Evolutionary conservation across 345 rosid genomes (phyloP).

Genomic region (Brassica napus): DNA sequence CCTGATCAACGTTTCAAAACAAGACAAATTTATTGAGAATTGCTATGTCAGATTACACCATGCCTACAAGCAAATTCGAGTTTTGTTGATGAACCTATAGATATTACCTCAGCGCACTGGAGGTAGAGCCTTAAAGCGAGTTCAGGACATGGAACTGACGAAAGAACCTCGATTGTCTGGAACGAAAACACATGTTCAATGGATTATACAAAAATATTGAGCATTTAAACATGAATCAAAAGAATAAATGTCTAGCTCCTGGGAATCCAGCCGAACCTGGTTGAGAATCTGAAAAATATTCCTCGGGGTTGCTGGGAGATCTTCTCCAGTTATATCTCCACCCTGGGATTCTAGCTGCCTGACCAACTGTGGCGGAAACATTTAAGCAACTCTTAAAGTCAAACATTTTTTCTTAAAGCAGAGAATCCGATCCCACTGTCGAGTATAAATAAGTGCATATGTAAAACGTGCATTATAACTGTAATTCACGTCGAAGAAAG

Average conservation of each 20-base stretch:
- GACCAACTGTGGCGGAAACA: constrained; percentile 58
- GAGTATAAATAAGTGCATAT: background rate
- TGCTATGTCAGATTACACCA: constrained; percentile 9
- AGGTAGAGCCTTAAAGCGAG: constrained; percentile 76
- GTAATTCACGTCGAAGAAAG: background rate
- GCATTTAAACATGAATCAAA: background rate
- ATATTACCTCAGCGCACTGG: constrained; percentile 85
- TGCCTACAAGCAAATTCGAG: background rate
- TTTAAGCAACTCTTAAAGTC: constrained; percentile 11
- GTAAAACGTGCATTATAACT: background rate
- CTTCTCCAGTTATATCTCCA: constrained; percentile 68
- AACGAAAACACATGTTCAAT: constrained; percentile 9
- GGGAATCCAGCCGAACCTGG: constrained; percentile 51
- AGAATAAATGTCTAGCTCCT: background rate
- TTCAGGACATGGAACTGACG: constrained; percentile 74
- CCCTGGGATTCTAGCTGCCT: constrained; percentile 66
- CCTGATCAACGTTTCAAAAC: constrained; percentile 49
- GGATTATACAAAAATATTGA: background rate
- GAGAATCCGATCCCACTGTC: background rate
- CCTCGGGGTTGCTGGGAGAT: constrained; percentile 61
- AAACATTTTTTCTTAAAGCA: constrained; percentile 12
- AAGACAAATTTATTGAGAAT: background rate
- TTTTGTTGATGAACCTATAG: background rate
- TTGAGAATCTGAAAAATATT: constrained; percentile 70
- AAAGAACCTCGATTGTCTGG: constrained; percentile 74